Conservation (phyloP, 352 stramenopile species). For the Pythium scleroteichum region DNA sequence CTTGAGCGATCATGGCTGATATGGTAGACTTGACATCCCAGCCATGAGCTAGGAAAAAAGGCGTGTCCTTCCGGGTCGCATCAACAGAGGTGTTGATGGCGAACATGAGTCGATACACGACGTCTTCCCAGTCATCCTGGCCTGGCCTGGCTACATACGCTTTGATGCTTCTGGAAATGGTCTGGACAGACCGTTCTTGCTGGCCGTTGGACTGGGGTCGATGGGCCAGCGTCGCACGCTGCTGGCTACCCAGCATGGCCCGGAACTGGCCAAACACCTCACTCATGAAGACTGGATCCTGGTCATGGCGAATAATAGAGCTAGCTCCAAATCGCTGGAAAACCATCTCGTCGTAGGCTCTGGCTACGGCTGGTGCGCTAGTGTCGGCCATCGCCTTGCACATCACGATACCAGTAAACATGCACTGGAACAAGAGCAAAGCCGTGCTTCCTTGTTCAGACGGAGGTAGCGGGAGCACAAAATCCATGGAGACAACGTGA, state of each 20-base stretch:
- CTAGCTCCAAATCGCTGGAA: conserved; percentile 28
- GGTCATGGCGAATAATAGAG: conserved; percentile 20
- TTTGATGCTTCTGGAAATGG: conserved; percentile 4
- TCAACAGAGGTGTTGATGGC: conserved; percentile 22
- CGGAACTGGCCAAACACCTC: conserved; percentile 25
- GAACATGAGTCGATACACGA: conserved; percentile 22
- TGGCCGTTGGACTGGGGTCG: conserved; percentile 16
- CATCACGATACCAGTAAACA: conserved; percentile 26
- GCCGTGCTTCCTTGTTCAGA: conserved; percentile 19
- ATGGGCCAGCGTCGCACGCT: too few relatives aligned
- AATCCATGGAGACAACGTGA: conserved; percentile 30
- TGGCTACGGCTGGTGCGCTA: conserved; percentile 16
- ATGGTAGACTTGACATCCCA: conserved; percentile 22
- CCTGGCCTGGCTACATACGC: conserved; percentile 5
- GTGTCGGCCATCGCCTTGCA: conserved; percentile 19
- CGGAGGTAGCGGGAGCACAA: conserved; percentile 17
- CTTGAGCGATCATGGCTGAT: conserved; percentile 21
- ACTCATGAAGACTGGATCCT: conserved; percentile 24
- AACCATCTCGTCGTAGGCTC: conserved; percentile 19
- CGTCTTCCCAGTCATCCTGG: conserved; percentile 26
- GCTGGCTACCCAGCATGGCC: conserved; percentile 13
- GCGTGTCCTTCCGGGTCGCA: conserved; percentile 4
- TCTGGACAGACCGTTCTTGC: conserved; percentile 25
- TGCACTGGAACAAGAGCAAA: conserved; percentile 22
- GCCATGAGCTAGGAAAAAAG: conserved; percentile 28